Conservation (phyloP, 2,329 filamentous ascomycete genomes). For the Claviceps fusiformis region DNA sequence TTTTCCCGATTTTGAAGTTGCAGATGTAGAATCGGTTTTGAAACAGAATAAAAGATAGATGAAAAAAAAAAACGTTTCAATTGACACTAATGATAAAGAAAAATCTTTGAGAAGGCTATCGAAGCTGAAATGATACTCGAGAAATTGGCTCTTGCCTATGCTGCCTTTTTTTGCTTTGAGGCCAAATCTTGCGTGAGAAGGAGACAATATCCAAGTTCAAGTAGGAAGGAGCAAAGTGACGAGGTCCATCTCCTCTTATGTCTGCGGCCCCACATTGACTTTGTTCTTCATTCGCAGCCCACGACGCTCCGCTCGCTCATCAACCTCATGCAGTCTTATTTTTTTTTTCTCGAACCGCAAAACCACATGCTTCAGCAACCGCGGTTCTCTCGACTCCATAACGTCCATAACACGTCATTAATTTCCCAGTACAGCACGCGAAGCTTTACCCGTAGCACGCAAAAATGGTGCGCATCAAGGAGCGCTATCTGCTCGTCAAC, state of each 20-base stretch:
- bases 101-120: no score
- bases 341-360: background rate
- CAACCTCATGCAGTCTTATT: background rate
- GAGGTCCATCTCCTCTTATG: background rate
- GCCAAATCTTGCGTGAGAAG: background rate
- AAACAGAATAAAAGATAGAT: background rate
- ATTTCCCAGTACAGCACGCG: background rate
- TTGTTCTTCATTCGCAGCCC: background rate
- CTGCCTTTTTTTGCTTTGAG: background rate
- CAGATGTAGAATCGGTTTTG: background rate
- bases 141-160: background rate
- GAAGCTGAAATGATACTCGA: no score
- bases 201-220: background rate
- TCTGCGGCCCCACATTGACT: background rate
- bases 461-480: conserved; percentile 86
- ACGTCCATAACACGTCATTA: background rate
- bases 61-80: background rate
- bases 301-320: background rate
- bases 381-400: background rate
- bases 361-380: background rate
- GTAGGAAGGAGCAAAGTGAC: background rate
- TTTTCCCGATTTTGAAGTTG: background rate
- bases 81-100: background rate
- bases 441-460: background rate
- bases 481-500: conserved; percentile 89